Percentiles rank a stretch among this genome's conserved stretches.
These are phyloP conservation scores for Cerrena zonata DNA, from an alignment of 1,284 basidiomycete species.

Conservation along the genomic window DNA sequence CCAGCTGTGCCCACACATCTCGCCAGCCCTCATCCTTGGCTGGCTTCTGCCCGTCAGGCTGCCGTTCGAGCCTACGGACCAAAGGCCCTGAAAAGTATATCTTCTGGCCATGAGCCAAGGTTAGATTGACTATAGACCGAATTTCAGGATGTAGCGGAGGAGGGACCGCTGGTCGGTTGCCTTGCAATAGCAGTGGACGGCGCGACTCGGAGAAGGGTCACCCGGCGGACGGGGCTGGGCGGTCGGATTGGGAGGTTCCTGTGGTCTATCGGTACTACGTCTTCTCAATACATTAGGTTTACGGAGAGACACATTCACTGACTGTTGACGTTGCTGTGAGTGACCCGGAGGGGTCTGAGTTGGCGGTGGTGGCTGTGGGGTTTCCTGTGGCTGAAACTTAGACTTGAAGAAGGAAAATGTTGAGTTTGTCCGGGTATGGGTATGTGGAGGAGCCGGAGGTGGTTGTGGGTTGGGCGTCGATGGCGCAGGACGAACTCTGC, in stretches of 20 bases:
- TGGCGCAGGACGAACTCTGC: background rate
- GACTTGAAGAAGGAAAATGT: conserved; percentile 21
- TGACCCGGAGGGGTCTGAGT: background rate
- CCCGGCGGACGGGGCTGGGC: background rate
- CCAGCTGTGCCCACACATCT: conserved; percentile 90
- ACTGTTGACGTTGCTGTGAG: background rate
- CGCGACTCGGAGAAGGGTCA: background rate
- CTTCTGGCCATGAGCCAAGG: conserved; percentile 67
- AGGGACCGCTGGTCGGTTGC: conserved; percentile 2
- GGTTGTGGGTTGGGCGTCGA: conserved; percentile 1
- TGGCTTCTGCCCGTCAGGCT: conserved; percentile 69
- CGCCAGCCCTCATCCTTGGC: conserved; percentile 80
- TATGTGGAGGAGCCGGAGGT: no score
- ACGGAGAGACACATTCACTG: background rate
- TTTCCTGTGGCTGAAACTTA: conserved; percentile 9
- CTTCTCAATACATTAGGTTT: conserved; percentile 1
- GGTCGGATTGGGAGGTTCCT: background rate
- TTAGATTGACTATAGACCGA: conserved; percentile 65
- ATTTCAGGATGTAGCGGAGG: conserved; percentile 66
- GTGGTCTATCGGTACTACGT: background rate
- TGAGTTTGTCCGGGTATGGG: conserved; percentile 17
- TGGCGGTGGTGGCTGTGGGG: conserved; percentile 4
- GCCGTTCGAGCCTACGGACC: conserved; percentile 65
- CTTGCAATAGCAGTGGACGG: background rate
- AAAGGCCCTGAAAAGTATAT: conserved; percentile 80